Conservation (phyloP, 176 grass and related monocot genomes). For the Paspalum vaginatum region DNA sequence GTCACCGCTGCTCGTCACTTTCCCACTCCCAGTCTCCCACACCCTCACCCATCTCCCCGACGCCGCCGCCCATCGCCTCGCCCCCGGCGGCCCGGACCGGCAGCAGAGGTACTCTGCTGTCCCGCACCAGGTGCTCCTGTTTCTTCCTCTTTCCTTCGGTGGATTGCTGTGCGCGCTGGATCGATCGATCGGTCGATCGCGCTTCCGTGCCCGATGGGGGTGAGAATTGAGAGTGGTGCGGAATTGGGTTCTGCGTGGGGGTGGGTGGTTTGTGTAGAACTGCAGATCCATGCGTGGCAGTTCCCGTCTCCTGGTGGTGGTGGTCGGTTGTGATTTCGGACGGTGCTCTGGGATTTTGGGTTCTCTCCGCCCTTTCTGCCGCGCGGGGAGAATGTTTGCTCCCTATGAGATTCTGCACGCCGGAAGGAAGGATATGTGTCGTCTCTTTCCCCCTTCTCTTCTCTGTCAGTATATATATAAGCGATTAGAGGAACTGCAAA, state of each 20-base stretch:
- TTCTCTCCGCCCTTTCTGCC: not conserved
- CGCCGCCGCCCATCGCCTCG: not conserved
- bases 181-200: not conserved
- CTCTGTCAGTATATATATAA: not conserved
- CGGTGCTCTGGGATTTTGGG: not conserved
- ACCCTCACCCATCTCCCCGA: not conserved
- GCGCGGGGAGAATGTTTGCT: not conserved
- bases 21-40: not conserved
- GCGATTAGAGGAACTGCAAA: not conserved
- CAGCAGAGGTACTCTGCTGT: constrained; percentile 40
- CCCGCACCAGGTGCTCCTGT: not conserved
- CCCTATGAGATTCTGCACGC: not conserved
- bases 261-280: too few species aligned
- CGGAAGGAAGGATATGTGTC: not conserved
- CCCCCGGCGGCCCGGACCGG: not conserved
- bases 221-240: not conserved
- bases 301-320: not conserved
- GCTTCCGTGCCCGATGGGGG: not conserved
- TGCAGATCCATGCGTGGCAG: constrained; percentile 28
- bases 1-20: not conserved
- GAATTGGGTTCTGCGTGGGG: not conserved
- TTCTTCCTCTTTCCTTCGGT: not conserved
- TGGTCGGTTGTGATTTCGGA: not conserved
- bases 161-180: not conserved
- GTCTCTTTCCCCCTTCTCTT: not conserved